phyloP scores from a whole-genome alignment of 1,284 basidiomycete genomes.

The Ganoderma sinense region DNA sequence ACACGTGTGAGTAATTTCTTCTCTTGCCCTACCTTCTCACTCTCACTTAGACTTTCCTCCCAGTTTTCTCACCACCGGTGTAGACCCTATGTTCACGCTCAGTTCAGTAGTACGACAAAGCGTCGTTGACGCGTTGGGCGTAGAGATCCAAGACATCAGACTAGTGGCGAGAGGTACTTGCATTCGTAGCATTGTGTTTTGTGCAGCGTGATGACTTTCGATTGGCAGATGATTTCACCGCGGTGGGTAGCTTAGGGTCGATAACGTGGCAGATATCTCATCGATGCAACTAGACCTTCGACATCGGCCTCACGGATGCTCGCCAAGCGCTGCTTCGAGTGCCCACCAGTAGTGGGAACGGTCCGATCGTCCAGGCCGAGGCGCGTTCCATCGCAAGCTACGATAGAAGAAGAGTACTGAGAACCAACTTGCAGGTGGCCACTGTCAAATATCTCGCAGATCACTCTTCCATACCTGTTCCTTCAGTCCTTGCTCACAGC shows the following conservation, averaged over 20 bases:
- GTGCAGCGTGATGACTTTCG: background rate
- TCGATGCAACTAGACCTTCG: slow-evolving; percentile 32
- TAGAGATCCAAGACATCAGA: slow-evolving; percentile 9
- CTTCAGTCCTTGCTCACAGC: slow-evolving; percentile 33
- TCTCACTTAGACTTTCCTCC: background rate
- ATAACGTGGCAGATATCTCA: background rate
- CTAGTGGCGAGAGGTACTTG: slow-evolving; percentile 15
- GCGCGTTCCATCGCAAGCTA: slow-evolving; percentile 18
- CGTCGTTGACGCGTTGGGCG: slow-evolving; percentile 6
- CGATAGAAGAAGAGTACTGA: background rate
- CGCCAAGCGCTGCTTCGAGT: slow-evolving; percentile 35
- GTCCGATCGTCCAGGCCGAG: slow-evolving; percentile 40
- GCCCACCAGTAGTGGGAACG: slow-evolving; percentile 29
- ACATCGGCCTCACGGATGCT: slow-evolving; percentile 35
- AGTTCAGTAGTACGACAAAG: background rate
- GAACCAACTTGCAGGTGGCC: slow-evolving; percentile 33
- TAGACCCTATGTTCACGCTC: background rate
- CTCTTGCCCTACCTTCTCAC: slow-evolving; percentile 5
- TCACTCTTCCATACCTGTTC: slow-evolving; percentile 39
- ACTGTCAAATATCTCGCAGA: slow-evolving; percentile 40
- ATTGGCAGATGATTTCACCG: slow-evolving; percentile 21
- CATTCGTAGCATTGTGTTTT: background rate
- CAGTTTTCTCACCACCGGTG: background rate
- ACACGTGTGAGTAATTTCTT: background rate
- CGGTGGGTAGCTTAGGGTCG: slow-evolving; percentile 25